These are phyloP conservation scores for Xylariaceae sp. DNA, from an alignment of 2,329 filamentous ascomycete species.

Conservation along the genomic window DNA sequence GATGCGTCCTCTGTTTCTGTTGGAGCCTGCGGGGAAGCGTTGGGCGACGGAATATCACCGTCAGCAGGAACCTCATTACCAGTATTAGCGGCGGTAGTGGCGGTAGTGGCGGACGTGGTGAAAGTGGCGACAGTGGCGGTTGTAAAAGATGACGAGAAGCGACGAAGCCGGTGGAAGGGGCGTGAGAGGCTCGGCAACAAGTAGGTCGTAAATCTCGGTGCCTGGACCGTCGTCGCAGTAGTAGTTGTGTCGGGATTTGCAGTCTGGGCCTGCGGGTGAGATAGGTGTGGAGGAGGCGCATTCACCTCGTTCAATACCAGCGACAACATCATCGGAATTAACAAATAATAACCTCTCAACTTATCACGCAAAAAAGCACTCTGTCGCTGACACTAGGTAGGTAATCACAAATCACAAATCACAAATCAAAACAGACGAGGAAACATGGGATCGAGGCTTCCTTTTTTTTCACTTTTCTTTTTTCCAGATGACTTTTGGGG, in stretches of 20 bases:
- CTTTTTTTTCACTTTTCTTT: not conserved
- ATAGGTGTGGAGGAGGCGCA: slow-evolving; percentile 5
- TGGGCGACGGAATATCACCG: slow-evolving; percentile 31
- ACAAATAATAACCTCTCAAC: not conserved
- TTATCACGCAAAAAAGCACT: not conserved
- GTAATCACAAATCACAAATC: not conserved
- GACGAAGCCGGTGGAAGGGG: slow-evolving; percentile 41
- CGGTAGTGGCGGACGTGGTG: not conserved
- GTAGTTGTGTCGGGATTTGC: slow-evolving; percentile 8
- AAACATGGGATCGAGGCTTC: not conserved
- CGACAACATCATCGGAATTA: slow-evolving; percentile 22
- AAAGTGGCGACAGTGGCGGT: not conserved
- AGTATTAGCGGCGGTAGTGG: not conserved
- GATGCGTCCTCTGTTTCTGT: slow-evolving; percentile 19
- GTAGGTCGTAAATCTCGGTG: slow-evolving; percentile 45
- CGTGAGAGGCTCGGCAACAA: slow-evolving; percentile 47
- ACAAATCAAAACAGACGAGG: no score
- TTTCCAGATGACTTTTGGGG: not conserved
- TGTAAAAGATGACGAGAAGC: slow-evolving; percentile 26
- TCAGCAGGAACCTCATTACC: slow-evolving; percentile 24
- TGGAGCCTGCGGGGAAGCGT: slow-evolving; percentile 31
- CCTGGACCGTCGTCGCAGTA: not conserved
- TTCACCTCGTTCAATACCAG: slow-evolving; percentile 26
- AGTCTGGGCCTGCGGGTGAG: slow-evolving; percentile 3
- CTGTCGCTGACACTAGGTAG: not conserved